These are phyloP conservation scores for Phytophthora lateralis DNA, from an alignment of 352 stramenopile genomes.

Conservation along the genomic window DNA sequence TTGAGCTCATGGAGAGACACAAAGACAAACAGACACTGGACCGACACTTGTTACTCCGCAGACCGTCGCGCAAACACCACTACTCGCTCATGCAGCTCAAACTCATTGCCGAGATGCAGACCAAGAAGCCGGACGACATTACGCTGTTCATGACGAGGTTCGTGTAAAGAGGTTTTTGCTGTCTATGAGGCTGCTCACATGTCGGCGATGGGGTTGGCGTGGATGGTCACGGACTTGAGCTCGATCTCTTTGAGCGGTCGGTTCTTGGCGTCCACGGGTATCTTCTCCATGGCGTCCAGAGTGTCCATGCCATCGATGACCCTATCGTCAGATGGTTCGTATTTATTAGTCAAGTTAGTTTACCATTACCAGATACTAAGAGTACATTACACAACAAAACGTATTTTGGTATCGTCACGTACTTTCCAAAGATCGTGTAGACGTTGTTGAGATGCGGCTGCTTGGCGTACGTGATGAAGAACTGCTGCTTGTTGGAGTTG, in stretches of 20 bases:
- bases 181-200: slow-evolving; percentile 27
- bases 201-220: slow-evolving; percentile 93
- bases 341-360: slow-evolving; percentile 26
- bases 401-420: slow-evolving; percentile 27
- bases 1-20: slow-evolving; percentile 56
- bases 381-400: slow-evolving; percentile 15
- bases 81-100: slow-evolving; percentile 76
- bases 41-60: slow-evolving; percentile 57
- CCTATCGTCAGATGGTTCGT: slow-evolving; percentile 44
- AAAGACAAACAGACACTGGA: slow-evolving; percentile 57
- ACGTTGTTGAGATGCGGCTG: slow-evolving; percentile 98
- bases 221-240: slow-evolving; percentile 90
- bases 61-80: slow-evolving; percentile 61
- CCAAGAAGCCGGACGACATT: slow-evolving; percentile 83
- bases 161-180: slow-evolving; percentile 20
- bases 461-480: slow-evolving; percentile 98
- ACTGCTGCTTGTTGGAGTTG: slow-evolving; percentile 95
- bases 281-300: slow-evolving; percentile 97
- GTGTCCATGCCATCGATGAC: slow-evolving; percentile 96
- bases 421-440: slow-evolving; percentile 97
- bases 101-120: slow-evolving; percentile 75
- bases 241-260: slow-evolving; percentile 89
- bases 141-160: slow-evolving; percentile 75
- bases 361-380: background rate
- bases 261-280: slow-evolving; percentile 92